phyloP scores from a whole-genome alignment of 352 stramenopile genomes.

The Plasmopara muralis region DNA sequence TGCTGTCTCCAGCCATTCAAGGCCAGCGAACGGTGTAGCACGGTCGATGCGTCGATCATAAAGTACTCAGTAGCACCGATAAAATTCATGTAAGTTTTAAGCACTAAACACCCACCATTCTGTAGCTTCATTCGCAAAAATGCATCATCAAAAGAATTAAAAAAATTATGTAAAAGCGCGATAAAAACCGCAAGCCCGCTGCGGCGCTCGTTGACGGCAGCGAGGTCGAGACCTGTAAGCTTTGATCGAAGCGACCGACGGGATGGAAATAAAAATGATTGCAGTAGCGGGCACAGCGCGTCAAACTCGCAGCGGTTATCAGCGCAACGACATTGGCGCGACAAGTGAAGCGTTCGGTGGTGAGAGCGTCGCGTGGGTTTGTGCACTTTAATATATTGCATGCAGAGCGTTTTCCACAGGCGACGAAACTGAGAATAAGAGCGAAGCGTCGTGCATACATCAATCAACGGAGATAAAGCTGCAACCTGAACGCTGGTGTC shows the following conservation, averaged over 20 bases:
- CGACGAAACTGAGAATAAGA: conserved; percentile 59
- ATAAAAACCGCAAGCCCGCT: conserved; percentile 37
- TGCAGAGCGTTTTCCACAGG: conserved; percentile 39
- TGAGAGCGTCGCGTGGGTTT: neutral
- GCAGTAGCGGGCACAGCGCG: conserved; percentile 27
- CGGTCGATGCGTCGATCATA: conserved; percentile 12
- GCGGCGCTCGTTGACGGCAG: conserved; percentile 31
- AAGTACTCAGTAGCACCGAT: conserved; percentile 47
- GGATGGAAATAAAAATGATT: conserved; percentile 34
- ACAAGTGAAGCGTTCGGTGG: conserved; percentile 7
- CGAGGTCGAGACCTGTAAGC: conserved; percentile 20
- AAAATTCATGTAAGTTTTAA: conserved; percentile 48
- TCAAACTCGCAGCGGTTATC: conserved; percentile 39
- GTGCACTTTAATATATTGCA: conserved; percentile 11
- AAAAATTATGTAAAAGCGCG: conserved; percentile 34
- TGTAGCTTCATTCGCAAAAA: conserved; percentile 38
- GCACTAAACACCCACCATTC: conserved; percentile 28
- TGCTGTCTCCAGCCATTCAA: conserved; percentile 53
- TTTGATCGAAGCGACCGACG: conserved; percentile 27
- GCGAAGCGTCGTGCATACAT: conserved; percentile 28
- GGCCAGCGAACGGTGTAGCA: conserved; percentile 35
- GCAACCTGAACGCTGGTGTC: neutral
- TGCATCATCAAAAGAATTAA: conserved; percentile 27
- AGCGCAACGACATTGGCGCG: conserved; percentile 30
- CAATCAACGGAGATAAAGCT: conserved; percentile 12